Evolutionary conservation across 306 rosid species (phyloP).

Genomic region (Comarum palustre): DNA sequence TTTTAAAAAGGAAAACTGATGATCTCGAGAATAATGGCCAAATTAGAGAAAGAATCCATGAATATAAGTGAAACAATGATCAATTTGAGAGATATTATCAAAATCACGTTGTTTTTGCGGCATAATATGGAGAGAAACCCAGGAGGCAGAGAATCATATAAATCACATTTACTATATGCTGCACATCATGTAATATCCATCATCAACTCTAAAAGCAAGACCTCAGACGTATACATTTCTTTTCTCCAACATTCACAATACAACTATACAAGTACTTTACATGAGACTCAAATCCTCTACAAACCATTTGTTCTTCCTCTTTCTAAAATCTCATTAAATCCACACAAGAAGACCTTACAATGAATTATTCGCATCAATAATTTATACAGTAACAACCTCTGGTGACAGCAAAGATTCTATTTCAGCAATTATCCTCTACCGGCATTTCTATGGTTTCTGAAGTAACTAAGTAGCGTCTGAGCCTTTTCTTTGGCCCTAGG

Average conservation of each 20-base stretch:
- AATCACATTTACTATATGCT: too few relatives aligned
- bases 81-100: too few relatives aligned
- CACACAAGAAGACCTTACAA: conserved; percentile 45
- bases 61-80: too few relatives aligned
- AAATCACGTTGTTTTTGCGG: too few relatives aligned
- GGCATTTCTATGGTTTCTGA: conserved; percentile 83
- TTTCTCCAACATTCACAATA: conserved; percentile 33
- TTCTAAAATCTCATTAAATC: conserved; percentile 43
- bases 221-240: conserved; percentile 33
- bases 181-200: too few relatives aligned
- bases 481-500: conserved; percentile 98
- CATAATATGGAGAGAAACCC: too few relatives aligned
- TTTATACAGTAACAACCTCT: conserved; percentile 51
- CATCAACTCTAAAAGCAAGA: too few relatives aligned
- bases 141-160: too few relatives aligned
- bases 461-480: conserved; percentile 81
- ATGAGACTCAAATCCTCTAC: conserved; percentile 45
- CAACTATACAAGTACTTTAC: conserved; percentile 41
- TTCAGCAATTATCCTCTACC: conserved; percentile 69
- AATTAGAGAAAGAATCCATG: too few relatives aligned
- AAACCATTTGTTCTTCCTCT: conserved; percentile 24
- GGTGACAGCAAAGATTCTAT: conserved; percentile 22
- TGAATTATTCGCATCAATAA: conserved; percentile 54
- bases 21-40: too few relatives aligned
- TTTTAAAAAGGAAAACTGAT: too few relatives aligned